Conservation (phyloP, 2,329 filamentous ascomycete genomes). For the Exophiala phaeomuriformis region DNA sequence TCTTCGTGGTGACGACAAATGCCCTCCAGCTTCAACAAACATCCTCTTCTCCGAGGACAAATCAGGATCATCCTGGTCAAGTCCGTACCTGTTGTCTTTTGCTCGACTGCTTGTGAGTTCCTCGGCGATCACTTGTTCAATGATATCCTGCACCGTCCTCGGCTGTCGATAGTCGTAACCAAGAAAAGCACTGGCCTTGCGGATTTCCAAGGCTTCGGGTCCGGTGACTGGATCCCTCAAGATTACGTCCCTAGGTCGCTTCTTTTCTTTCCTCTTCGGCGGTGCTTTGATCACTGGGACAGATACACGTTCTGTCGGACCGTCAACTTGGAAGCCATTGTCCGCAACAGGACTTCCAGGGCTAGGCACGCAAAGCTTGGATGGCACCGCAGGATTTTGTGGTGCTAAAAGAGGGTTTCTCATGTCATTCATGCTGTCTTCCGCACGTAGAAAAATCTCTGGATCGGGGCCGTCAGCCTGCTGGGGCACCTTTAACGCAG, state of each 20-base stretch:
- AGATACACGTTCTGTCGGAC: conserved; percentile 20
- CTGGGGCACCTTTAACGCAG: conserved; percentile 9
- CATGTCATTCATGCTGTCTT: conserved; percentile 3
- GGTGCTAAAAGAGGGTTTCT: conserved; percentile 13
- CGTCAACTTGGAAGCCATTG: conserved; percentile 9
- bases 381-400: neutral
- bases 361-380: neutral
- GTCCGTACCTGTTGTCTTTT: conserved; percentile 2
- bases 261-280: conserved; percentile 53
- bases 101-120: conserved; percentile 3
- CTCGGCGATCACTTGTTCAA: conserved; percentile 14
- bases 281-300: conserved; percentile 30
- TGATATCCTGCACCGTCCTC: conserved; percentile 10
- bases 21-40: conserved; percentile 1
- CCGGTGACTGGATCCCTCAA: conserved; percentile 65
- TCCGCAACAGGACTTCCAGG: conserved; percentile 7
- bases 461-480: neutral
- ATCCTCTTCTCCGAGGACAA: conserved; percentile 9
- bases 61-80: conserved; percentile 8
- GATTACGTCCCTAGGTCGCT: conserved; percentile 75
- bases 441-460: neutral
- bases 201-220: conserved; percentile 63
- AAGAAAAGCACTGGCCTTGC: conserved; percentile 76
- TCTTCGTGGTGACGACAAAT: neutral
- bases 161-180: conserved; percentile 73